Evolutionary conservation across 2,329 filamentous ascomycete genomes (phyloP).

Genomic region (Drechslerella coelobrocha): DNA sequence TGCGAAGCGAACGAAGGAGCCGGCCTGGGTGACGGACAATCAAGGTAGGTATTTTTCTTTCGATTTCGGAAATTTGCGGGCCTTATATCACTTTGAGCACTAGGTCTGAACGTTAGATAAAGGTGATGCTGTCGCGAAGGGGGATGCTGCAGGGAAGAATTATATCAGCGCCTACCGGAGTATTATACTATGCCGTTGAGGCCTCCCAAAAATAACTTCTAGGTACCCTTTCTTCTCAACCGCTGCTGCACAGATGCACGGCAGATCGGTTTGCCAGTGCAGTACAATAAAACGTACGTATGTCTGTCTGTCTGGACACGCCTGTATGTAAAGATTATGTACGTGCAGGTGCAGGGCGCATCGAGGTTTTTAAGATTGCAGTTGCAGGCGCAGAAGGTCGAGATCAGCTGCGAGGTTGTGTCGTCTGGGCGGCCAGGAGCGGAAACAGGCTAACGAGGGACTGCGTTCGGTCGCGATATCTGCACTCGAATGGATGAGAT

Average conservation of each 20-base stretch:
- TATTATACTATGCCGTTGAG: slow-evolving; percentile 30
- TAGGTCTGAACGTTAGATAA: neutral
- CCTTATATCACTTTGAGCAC: slow-evolving; percentile 13
- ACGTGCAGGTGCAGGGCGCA: slow-evolving; percentile 8
- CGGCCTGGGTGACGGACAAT: slow-evolving; percentile 20
- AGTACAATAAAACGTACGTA: neutral
- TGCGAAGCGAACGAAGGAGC: slow-evolving; percentile 29
- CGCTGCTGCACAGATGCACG: neutral
- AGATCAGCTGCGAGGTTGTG: slow-evolving; percentile 24
- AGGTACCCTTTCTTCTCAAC: neutral
- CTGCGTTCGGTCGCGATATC: slow-evolving; percentile 45
- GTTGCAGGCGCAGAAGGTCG: slow-evolving; percentile 6
- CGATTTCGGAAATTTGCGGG: slow-evolving; percentile 5
- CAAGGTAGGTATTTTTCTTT: slow-evolving; percentile 11
- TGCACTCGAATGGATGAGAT: slow-evolving; percentile 19
- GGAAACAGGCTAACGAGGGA: slow-evolving; percentile 49
- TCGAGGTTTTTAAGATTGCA: slow-evolving; percentile 7
- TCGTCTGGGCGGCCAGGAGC: slow-evolving; percentile 30
- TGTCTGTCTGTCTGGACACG: neutral
- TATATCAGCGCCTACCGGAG: slow-evolving; percentile 44
- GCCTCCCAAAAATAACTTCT: slow-evolving; percentile 38
- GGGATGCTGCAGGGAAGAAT: slow-evolving; percentile 29
- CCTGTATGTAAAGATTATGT: neutral
- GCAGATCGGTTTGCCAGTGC: neutral
- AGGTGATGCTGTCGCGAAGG: slow-evolving; percentile 1